Base-by-base conservation (phyloP, 2,329 filamentous ascomycete genomes). In the Sclerotinia trifoliorum region DNA sequence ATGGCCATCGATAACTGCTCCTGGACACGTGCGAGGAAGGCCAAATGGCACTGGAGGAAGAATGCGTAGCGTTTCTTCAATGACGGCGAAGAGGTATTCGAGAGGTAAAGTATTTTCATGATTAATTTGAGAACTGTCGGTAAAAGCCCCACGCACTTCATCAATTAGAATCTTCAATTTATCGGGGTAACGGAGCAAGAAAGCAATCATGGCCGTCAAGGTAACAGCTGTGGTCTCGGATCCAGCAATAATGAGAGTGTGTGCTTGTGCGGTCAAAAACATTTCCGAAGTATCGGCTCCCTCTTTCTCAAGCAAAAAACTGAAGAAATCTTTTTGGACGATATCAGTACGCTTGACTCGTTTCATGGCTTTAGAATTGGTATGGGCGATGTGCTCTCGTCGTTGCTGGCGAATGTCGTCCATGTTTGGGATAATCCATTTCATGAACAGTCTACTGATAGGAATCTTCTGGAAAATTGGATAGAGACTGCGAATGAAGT, bases 11-110 rank as follows among this genome's bases (percentile, higher is more conserved):
- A 65, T 56, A 26, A 52, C 44, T 56, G 49, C 63, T 8, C 49
- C 49, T 5, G 62, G 63, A 17, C 49, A 52, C 5, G 39, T 65
- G 7, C 52, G 46, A n/a, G 49, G 49, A 13, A 65, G 52, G 2
- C 63, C 52, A 19, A 65, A 65, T 10, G 58, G 49, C 19, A 56
- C 55, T 19, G 67, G 69, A 5, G 67, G 67, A 4, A 58, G 65
- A 17, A 63, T 39, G 17, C 63, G 62, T 11, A 70, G 29, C 24
- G 62, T 35, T 49, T 70, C 63, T 24, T 66, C 78, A 42, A 82
- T 77, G 61, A 79, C 80, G 6, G 80, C 80, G 7, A 74, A 74
- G 8, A 83, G 77, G 29, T 69, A 69, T 19, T 49, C 46, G 29
- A 69, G 44, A 19, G 35, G 35, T 15, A 42, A 29, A 26, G 56